Base-by-base conservation (phyloP, 164 flowering plant genomes). In the Kingdonia uniflora region DNA sequence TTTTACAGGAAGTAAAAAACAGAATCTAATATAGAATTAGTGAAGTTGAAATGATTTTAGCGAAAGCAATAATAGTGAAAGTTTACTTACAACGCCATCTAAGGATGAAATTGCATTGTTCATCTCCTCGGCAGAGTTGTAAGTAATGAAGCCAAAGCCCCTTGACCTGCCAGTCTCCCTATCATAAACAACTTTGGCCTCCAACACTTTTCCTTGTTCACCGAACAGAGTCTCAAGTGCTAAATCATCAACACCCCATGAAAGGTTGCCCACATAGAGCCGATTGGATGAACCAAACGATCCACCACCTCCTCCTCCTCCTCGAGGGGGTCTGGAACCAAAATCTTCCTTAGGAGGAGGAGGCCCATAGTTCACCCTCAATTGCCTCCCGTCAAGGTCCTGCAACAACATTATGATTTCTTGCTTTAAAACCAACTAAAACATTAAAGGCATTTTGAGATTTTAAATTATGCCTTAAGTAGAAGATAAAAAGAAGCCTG, bases 121-220 rank as follows among this genome's bases (percentile, higher is more conserved):
- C 55, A 81, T 84, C 69, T 87, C 98, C 33, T 78, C 81, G 19
- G 85, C 66, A 42, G 88, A 70, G 53, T 72, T 52, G 61, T 72
- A 85, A 13, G 95, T 88, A 2, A 92, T 96, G 68, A 92, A 92
- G 1, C 98, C 98, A 65, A 87, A 92, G 23, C 98, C 98, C 74
- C 95, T 78, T 21, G 98, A 92, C 58, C 87, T 72, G 51, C 98
- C 96, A 70, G 69, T 88, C 26, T 92, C 91, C 59, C 88, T 70
- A 58, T 92, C 98, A 66, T 73, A 84, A 17, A 92, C 82, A 1
- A 92, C 95, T 68, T 48, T 76, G 41, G 98, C 98, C 56, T 87
- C 96, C 71, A 71, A 25, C 51, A 92, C 96, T 52, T 68, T 75
- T 38, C 96, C 98, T 62, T 85, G 87, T 65, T 88, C 94, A 49